A percentile compares a stretch with the other conserved stretches of the same genome.
Evolutionary conservation across 2,329 filamentous ascomycete genomes (phyloP).

Genomic region (Epichloe brachyelytri): DNA sequence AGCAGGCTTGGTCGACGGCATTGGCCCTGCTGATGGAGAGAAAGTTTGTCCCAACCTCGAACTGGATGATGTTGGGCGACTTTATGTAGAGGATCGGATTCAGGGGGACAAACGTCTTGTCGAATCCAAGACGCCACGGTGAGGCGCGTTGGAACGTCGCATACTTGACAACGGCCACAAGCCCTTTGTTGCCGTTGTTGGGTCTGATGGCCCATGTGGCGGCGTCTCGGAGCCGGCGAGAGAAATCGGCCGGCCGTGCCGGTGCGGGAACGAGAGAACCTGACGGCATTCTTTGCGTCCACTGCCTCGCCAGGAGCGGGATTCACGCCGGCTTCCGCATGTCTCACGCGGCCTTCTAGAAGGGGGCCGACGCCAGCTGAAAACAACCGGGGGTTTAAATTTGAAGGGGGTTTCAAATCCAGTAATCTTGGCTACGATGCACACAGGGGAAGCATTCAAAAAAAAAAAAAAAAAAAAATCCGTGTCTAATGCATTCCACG

Average conservation of each 20-base stretch:
- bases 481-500: no score
- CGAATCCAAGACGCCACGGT: neutral
- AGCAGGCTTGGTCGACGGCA: neutral
- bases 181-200: neutral
- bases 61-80: neutral
- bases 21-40: neutral
- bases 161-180: neutral
- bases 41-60: neutral
- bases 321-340: constrained; percentile 4
- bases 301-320: neutral
- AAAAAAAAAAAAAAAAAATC: no score
- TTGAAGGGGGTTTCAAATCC: no score
- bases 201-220: neutral
- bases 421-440: neutral
- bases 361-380: constrained; percentile 2
- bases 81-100: neutral
- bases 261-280: neutral
- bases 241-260: neutral
- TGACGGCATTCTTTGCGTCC: neutral
- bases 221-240: neutral
- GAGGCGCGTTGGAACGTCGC: neutral
- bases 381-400: neutral
- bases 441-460: neutral
- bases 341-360: constrained; percentile 9
- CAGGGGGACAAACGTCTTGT: neutral